phyloP scores from a whole-genome alignment of 441 rosid genomes.

The Kokia cookei region DNA sequence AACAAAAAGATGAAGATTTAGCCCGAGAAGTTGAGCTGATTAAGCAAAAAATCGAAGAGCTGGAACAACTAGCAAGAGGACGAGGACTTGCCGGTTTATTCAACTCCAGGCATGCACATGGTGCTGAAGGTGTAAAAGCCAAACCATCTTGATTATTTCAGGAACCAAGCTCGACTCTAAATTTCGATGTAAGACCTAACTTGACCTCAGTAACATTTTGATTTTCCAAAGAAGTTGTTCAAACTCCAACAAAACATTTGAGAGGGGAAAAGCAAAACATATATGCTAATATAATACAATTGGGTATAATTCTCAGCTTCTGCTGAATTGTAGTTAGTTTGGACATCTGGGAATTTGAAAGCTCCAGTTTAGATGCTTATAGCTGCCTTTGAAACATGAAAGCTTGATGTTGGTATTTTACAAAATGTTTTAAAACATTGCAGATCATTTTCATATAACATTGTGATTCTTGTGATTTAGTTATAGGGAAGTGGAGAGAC shows the following conservation, averaged over 20 bases:
- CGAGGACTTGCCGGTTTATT: conserved; percentile 44
- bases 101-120: conserved; percentile 22
- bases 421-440: too few species aligned
- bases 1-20: conserved; percentile 44
- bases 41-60: conserved; percentile 38
- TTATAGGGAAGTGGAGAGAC: neutral
- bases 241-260: neutral
- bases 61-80: conserved; percentile 47
- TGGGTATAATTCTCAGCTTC: neutral
- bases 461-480: too few species aligned
- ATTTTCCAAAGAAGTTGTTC: neutral
- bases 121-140: conserved; percentile 18
- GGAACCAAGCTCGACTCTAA: neutral
- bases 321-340: neutral
- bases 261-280: neutral
- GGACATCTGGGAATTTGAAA: neutral
- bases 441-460: too few species aligned
- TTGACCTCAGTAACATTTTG: neutral
- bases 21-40: conserved; percentile 42
- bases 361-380: neutral
- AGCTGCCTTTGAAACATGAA: neutral
- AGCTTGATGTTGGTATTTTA: neutral
- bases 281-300: neutral
- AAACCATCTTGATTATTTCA: conserved; percentile 14
- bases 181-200: neutral